Evolutionary conservation across 2,329 filamentous ascomycete genomes (phyloP).

Genomic region (Pezicula radicicola): DNA sequence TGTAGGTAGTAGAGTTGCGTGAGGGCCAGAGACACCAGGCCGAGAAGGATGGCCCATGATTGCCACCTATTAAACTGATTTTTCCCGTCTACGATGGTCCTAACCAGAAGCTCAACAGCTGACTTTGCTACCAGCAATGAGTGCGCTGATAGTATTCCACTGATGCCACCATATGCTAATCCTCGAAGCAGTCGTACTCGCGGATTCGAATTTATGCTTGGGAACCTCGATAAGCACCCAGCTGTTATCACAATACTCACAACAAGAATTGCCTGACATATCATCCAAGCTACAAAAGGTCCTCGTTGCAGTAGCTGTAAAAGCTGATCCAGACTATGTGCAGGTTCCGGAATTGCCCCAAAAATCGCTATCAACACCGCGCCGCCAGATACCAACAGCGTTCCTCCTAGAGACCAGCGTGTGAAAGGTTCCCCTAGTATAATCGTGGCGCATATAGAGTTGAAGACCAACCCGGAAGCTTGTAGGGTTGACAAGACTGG

Average conservation of each 20-base stretch:
- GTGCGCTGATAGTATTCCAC: conserved; percentile 91
- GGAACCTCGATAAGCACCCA: conserved; percentile 50
- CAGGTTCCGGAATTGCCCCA: conserved; percentile 88
- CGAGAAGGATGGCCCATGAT: conserved; percentile 86
- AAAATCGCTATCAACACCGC: conserved; percentile 93
- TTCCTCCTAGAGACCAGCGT: conserved; percentile 86
- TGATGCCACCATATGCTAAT: conserved; percentile 83
- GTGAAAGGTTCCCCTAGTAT: conserved; percentile 94
- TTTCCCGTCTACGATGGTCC: conserved; percentile 76
- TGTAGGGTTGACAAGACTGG: conserved; percentile 94
- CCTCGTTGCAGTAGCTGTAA: conserved; percentile 69
- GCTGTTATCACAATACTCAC: conserved; percentile 62
- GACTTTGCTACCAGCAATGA: conserved; percentile 92
- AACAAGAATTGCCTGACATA: conserved; percentile 72
- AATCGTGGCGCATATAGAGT: conserved; percentile 93
- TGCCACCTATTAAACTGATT: conserved; percentile 97
- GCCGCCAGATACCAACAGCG: conserved; percentile 79
- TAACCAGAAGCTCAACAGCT: conserved; percentile 88
- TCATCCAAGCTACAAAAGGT: conserved; percentile 87
- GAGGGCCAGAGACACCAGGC: conserved; percentile 76
- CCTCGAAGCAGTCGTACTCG: conserved; percentile 75
- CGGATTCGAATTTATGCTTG: conserved; percentile 54
- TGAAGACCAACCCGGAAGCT: conserved; percentile 95
- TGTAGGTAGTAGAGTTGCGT: conserved; percentile 95
- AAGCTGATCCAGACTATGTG: conserved; percentile 82